Conservation (phyloP, 1,139 yeast genomes). For the Suhomyces panamericanus region DNA sequence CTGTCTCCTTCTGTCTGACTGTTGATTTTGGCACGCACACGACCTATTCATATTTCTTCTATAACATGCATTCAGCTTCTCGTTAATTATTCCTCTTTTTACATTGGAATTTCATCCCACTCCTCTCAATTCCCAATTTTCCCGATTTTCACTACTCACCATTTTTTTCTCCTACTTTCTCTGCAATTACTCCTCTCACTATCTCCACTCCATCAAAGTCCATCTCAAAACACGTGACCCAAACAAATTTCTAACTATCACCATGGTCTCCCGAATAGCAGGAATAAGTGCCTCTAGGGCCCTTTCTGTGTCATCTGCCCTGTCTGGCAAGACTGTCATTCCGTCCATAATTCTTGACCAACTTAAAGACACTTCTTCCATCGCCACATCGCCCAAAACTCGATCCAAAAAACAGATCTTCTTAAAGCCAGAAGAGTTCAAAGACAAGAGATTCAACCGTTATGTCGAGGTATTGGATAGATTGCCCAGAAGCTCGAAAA, state of each 20-base stretch:
- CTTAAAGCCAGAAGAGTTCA: constrained; percentile 18
- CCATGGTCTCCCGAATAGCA: constrained; percentile 9
- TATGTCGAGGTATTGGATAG: constrained; percentile 13
- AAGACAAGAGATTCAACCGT: constrained; percentile 16
- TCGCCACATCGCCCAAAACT: constrained; percentile 12
- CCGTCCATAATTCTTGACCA: constrained; percentile 18
- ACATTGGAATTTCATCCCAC: too few relatives aligned
- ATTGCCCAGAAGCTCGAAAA: constrained; percentile 4
- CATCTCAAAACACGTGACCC: constrained; percentile 1
- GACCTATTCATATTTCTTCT: too few relatives aligned
- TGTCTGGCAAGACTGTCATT: constrained; percentile 15
- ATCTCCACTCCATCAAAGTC: neutral
- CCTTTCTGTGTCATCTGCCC: constrained; percentile 3
- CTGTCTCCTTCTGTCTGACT: too few relatives aligned
- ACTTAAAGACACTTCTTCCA: constrained; percentile 15
- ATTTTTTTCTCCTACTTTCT: neutral
- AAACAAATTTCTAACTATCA: constrained; percentile 1
- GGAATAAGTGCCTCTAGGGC: constrained; percentile 8
- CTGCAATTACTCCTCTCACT: neutral
- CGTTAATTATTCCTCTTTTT: too few relatives aligned
- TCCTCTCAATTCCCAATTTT: neutral
- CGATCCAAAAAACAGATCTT: constrained; percentile 18
- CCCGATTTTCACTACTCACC: neutral
- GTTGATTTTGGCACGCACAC: too few relatives aligned
- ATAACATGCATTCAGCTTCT: too few relatives aligned